Percentiles rank a stretch among this genome's conserved stretches.
These are phyloP conservation scores for Cryptosporidium bovis DNA, from an alignment of 169 alveolate genomes.

Conservation along the genomic window DNA sequence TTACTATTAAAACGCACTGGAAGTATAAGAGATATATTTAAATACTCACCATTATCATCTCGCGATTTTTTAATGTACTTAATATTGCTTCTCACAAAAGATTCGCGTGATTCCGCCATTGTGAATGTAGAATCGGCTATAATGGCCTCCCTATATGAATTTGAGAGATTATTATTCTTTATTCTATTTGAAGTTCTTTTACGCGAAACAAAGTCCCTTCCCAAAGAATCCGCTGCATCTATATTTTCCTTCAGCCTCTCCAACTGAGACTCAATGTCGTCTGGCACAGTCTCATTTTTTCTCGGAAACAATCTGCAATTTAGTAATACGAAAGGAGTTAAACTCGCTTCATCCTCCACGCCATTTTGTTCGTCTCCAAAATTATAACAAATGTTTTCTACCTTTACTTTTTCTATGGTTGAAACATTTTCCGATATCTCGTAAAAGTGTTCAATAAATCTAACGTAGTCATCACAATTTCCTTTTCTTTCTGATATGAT, in stretches of 20 bases:
- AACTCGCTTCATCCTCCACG: not conserved
- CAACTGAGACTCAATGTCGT: constrained; percentile 4
- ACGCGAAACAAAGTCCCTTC: constrained; percentile 3
- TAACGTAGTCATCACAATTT: not conserved
- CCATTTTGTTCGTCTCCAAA: constrained; percentile 1
- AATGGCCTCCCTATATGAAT: constrained; percentile 62
- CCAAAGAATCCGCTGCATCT: not conserved
- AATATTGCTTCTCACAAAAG: constrained; percentile 38
- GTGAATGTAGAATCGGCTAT: constrained; percentile 57
- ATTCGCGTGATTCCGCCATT: constrained; percentile 60
- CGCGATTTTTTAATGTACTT: constrained; percentile 12
- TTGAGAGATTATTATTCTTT: constrained; percentile 49
- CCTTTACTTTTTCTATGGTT: constrained; percentile 36
- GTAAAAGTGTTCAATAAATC: constrained; percentile 16
- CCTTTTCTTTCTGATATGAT: not conserved
- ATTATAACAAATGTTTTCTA: constrained; percentile 32
- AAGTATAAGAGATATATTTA: constrained; percentile 36
- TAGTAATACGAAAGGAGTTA: constrained; percentile 13
- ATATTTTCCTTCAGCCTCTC: constrained; percentile 4
- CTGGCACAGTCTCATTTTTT: not conserved
- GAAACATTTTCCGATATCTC: constrained; percentile 24
- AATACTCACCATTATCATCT: constrained; percentile 4
- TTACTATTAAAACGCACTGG: constrained; percentile 1
- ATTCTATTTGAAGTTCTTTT: constrained; percentile 66
- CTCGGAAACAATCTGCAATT: constrained; percentile 30